phyloP scores from a whole-genome alignment of 768 basidiomycete genomes.

The Boletus coccyginus region DNA sequence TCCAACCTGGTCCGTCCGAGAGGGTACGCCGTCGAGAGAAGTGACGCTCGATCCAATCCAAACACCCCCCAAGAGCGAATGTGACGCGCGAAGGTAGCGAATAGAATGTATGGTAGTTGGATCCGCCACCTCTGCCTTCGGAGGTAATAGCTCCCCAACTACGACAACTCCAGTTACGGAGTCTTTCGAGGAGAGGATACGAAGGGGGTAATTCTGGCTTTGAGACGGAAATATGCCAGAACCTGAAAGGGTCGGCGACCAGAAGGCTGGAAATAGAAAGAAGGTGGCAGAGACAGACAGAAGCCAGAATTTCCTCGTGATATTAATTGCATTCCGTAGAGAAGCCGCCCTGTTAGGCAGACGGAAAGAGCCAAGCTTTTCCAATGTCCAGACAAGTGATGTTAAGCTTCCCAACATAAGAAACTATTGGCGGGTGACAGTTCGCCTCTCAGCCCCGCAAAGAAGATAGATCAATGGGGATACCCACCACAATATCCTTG shows the following conservation, averaged over 20 bases:
- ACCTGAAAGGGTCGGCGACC: slow-evolving; percentile 56
- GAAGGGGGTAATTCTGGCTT: slow-evolving; percentile 54
- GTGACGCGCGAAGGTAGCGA: slow-evolving; percentile 61
- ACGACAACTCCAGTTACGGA: slow-evolving; percentile 80
- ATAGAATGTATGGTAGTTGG: slow-evolving; percentile 43
- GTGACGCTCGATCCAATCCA: slow-evolving; percentile 64
- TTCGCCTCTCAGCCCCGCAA: slow-evolving; percentile 2
- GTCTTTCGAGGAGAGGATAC: slow-evolving; percentile 61
- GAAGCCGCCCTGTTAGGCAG: background rate
- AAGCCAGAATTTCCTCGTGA: slow-evolving; percentile 8
- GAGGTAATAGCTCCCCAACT: slow-evolving; percentile 69
- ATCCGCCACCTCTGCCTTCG: slow-evolving; percentile 27
- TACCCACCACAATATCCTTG: slow-evolving; percentile 23
- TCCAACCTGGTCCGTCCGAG: slow-evolving; percentile 50
- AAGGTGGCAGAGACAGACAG: slow-evolving; percentile 29
- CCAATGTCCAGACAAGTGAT: slow-evolving; percentile 13
- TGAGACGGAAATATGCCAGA: slow-evolving; percentile 49
- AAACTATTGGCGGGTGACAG: slow-evolving; percentile 18
- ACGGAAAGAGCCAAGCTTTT: background rate
- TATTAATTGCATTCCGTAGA: background rate
- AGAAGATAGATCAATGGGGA: background rate
- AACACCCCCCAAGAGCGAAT: slow-evolving; percentile 68
- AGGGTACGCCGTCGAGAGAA: slow-evolving; percentile 40
- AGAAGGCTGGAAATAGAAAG: slow-evolving; percentile 40
- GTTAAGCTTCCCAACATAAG: slow-evolving; percentile 18